Evolutionary conservation across 2,329 filamentous ascomycete genomes (phyloP), one percentile per base, ranked within the genome.

Genomic region (Bipolaris victoriae): DNA sequence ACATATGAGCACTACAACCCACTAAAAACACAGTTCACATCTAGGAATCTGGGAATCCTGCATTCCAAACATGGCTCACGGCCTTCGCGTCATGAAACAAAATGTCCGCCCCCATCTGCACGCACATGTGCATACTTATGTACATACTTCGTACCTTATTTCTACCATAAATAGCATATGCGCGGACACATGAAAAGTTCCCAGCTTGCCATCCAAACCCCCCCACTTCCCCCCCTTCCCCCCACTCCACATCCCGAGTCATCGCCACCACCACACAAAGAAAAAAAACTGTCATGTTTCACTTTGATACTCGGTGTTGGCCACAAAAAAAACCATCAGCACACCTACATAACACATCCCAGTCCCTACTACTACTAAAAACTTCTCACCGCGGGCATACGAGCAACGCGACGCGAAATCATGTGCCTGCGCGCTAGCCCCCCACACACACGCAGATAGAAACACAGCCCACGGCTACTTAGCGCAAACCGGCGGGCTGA

Each of bases 341-440:
- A 44, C 41, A 24, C 20, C 20, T 43, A 16, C 11, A 24, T 24
- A 24, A 26, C 26, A 10, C 26, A 26, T 26, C 26, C 26, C 26
- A 29, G 26, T 29, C 7, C 26, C 5, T 20, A 20, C 20, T 20
- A 20, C 20, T 20, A 20, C 20, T 20, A 20, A 29, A 29, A 29
- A 10, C 9, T 6, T 29, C 26, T 29, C 16, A 22, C 24, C 41
- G 29, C 24, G 24, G 22, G 33, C 22, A 24, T 56, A 61, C 62
- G 58, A 65, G 39, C 40, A 56, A 61, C 60, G 49, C 63, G 62
- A 69, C 66, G 60, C 65, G 66, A 61, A 65, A 55, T 67, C 66
- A 69, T 64, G 64, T 69, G 68, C 56, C 24, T 49, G 59, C 59
- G 63, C 53, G 45, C 60, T 43, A 40, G 24, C 9, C 24, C 24